phyloP scores from a whole-genome alignment of 345 rosid genomes.

The Rubroshorea leprosula region DNA sequence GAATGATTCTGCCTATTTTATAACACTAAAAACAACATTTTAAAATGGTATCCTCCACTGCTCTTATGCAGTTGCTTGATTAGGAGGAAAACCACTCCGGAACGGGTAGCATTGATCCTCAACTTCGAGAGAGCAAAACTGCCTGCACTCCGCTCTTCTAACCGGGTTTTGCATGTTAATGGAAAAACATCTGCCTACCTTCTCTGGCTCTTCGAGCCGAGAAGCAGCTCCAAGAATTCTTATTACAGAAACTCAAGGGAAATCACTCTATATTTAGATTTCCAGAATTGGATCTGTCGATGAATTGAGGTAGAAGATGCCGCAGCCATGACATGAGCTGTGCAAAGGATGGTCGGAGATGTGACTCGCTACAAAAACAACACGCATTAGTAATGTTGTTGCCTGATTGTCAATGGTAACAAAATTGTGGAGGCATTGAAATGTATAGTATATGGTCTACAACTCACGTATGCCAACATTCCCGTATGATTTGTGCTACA shows the following conservation, averaged over 20 bases:
- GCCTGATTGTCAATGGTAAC: too few species aligned
- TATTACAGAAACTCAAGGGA: constrained; percentile 27
- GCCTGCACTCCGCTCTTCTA: constrained; percentile 24
- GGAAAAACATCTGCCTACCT: constrained; percentile 17
- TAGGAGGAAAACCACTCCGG: constrained; percentile 31
- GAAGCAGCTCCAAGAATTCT: constrained; percentile 22
- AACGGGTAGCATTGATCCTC: constrained; percentile 59
- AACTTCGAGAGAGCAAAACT: constrained; percentile 89
- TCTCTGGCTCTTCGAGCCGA: constrained; percentile 69
- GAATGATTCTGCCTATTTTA: constrained; percentile 20
- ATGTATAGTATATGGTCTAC: not conserved
- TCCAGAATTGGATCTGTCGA: constrained; percentile 34
- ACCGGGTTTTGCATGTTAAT: constrained; percentile 24
- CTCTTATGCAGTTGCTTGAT: constrained; percentile 37
- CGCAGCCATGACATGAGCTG: constrained; percentile 72
- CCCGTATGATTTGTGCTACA: constrained; percentile 68
- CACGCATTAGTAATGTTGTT: constrained; percentile 13
- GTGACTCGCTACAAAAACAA: constrained; percentile 60
- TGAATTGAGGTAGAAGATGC: constrained; percentile 42
- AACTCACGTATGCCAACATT: constrained; percentile 90
- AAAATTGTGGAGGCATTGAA: too few species aligned
- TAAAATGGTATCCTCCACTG: constrained; percentile 35
- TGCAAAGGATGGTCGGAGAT: constrained; percentile 76
- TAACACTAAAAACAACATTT: constrained; percentile 20
- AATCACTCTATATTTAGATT: constrained; percentile 14